Evolutionary conservation across 73 alveolate species (phyloP).

Genomic region (Paramecium tetraurelia): DNA sequence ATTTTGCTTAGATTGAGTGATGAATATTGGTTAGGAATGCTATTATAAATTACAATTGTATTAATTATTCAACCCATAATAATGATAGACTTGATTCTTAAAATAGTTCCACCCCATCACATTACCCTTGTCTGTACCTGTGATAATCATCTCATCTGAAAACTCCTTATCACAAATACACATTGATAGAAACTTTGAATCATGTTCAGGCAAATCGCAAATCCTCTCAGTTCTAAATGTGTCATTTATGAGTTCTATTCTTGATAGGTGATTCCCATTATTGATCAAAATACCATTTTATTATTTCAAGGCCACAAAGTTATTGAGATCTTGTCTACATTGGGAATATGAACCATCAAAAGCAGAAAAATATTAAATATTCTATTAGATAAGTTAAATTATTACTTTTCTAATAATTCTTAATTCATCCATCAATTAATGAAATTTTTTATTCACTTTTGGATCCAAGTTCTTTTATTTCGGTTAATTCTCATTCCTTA

Average conservation of each 20-base stretch:
- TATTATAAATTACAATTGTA: background rate
- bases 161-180: constrained; percentile 11
- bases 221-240: background rate
- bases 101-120: constrained; percentile 23
- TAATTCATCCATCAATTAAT: background rate
- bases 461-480: background rate
- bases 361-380: constrained; percentile 19
- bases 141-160: background rate
- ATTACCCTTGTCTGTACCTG: background rate
- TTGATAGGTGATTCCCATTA: background rate
- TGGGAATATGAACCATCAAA: background rate
- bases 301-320: background rate
- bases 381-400: background rate
- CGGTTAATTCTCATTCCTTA: background rate
- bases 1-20: background rate
- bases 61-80: constrained; percentile 40
- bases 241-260: background rate
- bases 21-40: background rate
- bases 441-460: background rate
- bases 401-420: constrained; percentile 39
- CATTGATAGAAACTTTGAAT: background rate
- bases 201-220: background rate
- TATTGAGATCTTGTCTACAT: background rate
- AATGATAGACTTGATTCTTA: background rate
- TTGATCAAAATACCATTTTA: background rate